Evolutionary conservation across 1,284 basidiomycete species (phyloP).

Genomic region (Moesziomyces sp.): DNA sequence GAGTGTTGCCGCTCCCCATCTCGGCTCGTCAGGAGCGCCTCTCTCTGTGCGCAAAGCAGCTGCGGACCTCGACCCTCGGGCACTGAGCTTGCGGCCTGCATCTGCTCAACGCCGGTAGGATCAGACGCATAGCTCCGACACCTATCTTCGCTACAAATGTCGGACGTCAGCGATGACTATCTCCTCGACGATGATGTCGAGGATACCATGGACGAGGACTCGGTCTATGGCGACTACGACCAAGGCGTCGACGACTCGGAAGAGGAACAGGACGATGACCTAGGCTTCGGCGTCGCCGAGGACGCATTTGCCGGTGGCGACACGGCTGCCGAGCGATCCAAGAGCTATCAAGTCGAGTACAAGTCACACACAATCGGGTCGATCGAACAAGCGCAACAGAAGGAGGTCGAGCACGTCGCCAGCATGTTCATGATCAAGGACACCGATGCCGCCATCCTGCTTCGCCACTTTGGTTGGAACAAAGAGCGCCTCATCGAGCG

Average conservation of each 20-base stretch:
- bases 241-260: slow-evolving; percentile 33
- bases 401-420: slow-evolving; percentile 64
- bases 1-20: too few relatives aligned
- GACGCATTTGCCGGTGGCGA: slow-evolving; percentile 50
- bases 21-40: too few relatives aligned
- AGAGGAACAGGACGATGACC: slow-evolving; percentile 41
- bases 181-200: slow-evolving; percentile 53
- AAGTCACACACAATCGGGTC: slow-evolving; percentile 48
- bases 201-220: slow-evolving; percentile 65
- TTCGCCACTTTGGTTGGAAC: slow-evolving; percentile 92
- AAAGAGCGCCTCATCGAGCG: slow-evolving; percentile 81
- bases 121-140: too few relatives aligned
- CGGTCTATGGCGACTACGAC: slow-evolving; percentile 46
- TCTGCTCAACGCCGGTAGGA: too few relatives aligned
- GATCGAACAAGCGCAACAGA: slow-evolving; percentile 56
- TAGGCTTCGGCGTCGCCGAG: slow-evolving; percentile 46
- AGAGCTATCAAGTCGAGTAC: slow-evolving; percentile 63
- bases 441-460: slow-evolving; percentile 77
- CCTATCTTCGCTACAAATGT: slow-evolving; percentile 22
- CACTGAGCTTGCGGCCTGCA: too few relatives aligned
- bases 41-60: too few relatives aligned
- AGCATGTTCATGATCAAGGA: slow-evolving; percentile 64
- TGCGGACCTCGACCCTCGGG: too few relatives aligned
- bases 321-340: slow-evolving; percentile 46
- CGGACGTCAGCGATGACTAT: slow-evolving; percentile 50